Conservation (phyloP, 2,329 filamentous ascomycete genomes). For the Fusarium nelsonii region DNA sequence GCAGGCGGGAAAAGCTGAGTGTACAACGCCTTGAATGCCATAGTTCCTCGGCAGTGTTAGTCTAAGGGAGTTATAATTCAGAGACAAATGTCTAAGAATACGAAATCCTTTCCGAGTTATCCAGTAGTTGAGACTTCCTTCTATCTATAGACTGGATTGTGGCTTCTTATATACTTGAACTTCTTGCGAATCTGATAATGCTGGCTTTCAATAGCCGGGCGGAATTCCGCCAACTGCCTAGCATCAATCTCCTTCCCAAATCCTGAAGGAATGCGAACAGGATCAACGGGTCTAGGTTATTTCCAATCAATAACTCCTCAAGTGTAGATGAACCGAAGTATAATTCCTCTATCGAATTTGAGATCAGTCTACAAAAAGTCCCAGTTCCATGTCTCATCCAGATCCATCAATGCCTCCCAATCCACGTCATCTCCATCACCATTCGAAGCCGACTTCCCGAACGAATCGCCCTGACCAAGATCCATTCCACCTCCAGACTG, state of each 20-base stretch:
- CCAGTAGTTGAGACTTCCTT: background rate
- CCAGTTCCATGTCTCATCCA: conserved; percentile 35
- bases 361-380: conserved; percentile 24
- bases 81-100: background rate
- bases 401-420: conserved; percentile 39
- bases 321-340: background rate
- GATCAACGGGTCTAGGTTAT: background rate
- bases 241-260: background rate
- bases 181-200: background rate
- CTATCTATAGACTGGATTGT: background rate
- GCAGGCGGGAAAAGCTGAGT: conserved; percentile 28
- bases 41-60: background rate
- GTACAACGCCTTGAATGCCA: conserved; percentile 25
- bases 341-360: background rate
- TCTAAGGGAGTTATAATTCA: too few species aligned
- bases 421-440: conserved; percentile 17
- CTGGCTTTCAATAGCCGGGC: background rate
- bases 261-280: background rate
- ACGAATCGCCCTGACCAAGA: background rate
- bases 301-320: background rate
- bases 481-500: background rate
- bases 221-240: conserved; percentile 22
- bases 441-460: background rate
- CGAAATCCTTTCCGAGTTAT: background rate
- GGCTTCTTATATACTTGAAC: background rate